Percentiles rank a stretch among this genome's conserved stretches.
phyloP scores from a whole-genome alignment of 257 asterid genomes.

The Dorcoceras hygrometricum region DNA sequence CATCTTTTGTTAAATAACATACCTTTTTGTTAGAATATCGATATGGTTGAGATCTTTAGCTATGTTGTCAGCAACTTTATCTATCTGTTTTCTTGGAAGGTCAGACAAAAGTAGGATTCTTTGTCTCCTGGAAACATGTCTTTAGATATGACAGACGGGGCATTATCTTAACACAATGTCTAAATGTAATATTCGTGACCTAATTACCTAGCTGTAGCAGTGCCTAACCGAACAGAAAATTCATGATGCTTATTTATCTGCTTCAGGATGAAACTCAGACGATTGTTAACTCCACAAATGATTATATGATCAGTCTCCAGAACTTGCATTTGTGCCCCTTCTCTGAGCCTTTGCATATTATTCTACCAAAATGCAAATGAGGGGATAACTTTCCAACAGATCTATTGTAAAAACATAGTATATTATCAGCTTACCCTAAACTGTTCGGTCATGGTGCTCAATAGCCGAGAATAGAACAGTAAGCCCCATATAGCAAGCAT shows the following conservation, averaged over 20 bases:
- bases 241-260: constrained; percentile 94
- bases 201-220: constrained; percentile 84
- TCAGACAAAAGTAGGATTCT: constrained; percentile 87
- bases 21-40: constrained; percentile 91
- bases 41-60: constrained; percentile 89
- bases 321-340: constrained; percentile 95
- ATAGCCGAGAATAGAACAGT: constrained; percentile 82
- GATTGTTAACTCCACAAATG: constrained; percentile 87
- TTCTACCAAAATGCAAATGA: constrained; percentile 49
- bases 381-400: constrained; percentile 27
- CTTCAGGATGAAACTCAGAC: constrained; percentile 75
- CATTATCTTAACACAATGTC: constrained; percentile 9
- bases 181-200: background rate
- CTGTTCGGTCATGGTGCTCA: constrained; percentile 98
- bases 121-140: constrained; percentile 67
- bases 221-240: constrained; percentile 85
- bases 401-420: constrained; percentile 23
- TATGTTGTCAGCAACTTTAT: constrained; percentile 69
- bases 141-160: constrained; percentile 24
- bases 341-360: constrained; percentile 88
- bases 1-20: constrained; percentile 10
- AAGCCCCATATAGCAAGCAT: constrained; percentile 98
- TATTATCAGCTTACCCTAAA: constrained; percentile 65
- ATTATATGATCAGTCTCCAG: constrained; percentile 86
- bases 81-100: constrained; percentile 96